Conservation (phyloP, 1,284 basidiomycete genomes). For the Papiliotrema fonsecae region DNA sequence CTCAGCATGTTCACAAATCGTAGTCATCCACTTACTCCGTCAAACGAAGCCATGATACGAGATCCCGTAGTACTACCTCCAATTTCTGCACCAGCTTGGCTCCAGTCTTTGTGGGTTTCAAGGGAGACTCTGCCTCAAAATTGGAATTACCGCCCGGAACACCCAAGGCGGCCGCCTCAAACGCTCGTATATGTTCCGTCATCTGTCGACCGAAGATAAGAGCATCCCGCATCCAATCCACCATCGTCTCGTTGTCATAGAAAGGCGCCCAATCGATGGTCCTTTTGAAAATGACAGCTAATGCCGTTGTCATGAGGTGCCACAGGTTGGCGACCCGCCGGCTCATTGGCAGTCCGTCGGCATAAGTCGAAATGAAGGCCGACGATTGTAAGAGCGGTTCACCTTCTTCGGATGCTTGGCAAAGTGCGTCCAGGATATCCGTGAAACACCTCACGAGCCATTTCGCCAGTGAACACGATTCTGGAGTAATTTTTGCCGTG, state of each 20-base stretch:
- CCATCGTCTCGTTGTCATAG: slow-evolving; percentile 77
- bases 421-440: slow-evolving; percentile 82
- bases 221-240: slow-evolving; percentile 94
- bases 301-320: slow-evolving; percentile 71
- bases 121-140: slow-evolving; percentile 27
- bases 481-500: slow-evolving; percentile 63
- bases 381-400: slow-evolving; percentile 36
- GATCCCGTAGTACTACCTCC: slow-evolving; percentile 68
- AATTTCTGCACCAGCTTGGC: slow-evolving; percentile 71
- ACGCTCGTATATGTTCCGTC: slow-evolving; percentile 68
- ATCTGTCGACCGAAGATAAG: slow-evolving; percentile 83
- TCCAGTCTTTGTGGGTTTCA: slow-evolving; percentile 50
- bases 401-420: slow-evolving; percentile 56
- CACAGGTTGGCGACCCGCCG: slow-evolving; percentile 67
- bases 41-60: slow-evolving; percentile 79
- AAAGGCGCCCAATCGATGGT: slow-evolving; percentile 75
- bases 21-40: slow-evolving; percentile 57
- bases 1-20: slow-evolving; percentile 3
- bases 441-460: slow-evolving; percentile 84
- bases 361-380: slow-evolving; percentile 50
- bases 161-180: slow-evolving; percentile 63
- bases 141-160: slow-evolving; percentile 12
- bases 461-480: slow-evolving; percentile 79
- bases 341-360: slow-evolving; percentile 42
- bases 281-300: slow-evolving; percentile 74